A percentile compares a stretch with the other conserved stretches of the same genome.
Conservation (phyloP, 768 basidiomycete genomes). For the Kwoniella heveanensis region DNA sequence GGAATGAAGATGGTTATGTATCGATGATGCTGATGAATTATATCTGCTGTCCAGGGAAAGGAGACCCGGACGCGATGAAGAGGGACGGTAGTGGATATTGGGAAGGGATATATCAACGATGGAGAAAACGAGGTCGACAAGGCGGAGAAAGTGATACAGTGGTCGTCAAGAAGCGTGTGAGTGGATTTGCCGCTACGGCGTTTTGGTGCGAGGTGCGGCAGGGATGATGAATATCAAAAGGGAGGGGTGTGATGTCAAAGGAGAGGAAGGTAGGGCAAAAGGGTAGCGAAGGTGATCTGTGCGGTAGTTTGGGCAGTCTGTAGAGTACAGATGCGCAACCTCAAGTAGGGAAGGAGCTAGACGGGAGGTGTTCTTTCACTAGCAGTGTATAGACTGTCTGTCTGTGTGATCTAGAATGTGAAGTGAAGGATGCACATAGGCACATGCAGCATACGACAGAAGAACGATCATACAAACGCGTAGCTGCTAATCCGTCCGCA, state of each 20-base stretch:
- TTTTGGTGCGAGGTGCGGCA: neutral
- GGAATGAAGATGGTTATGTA: conserved; percentile 1
- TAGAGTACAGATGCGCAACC: too few relatives aligned
- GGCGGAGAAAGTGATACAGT: neutral
- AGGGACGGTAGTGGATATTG: neutral
- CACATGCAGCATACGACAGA: too few relatives aligned
- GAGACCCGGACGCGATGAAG: neutral
- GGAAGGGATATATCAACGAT: neutral
- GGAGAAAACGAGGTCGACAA: neutral
- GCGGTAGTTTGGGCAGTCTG: conserved; percentile 1
- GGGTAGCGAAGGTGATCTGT: conserved; percentile 2
- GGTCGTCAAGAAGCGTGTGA: neutral
- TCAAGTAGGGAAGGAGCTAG: too few relatives aligned
- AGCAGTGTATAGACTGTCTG: too few relatives aligned
- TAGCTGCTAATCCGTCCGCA: too few relatives aligned
- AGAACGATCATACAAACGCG: too few relatives aligned
- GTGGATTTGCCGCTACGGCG: neutral
- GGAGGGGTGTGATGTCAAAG: neutral
- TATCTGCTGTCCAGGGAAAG: neutral
- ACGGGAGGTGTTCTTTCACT: too few relatives aligned
- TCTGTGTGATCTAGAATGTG: too few relatives aligned
- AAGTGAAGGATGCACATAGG: neutral
- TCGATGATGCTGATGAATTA: conserved; percentile 1
- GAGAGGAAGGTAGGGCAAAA: neutral
- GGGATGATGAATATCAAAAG: neutral